These are phyloP conservation scores for Teratosphaeria zuluensis DNA, from an alignment of 2,329 filamentous ascomycete species.

Conservation along the genomic window DNA sequence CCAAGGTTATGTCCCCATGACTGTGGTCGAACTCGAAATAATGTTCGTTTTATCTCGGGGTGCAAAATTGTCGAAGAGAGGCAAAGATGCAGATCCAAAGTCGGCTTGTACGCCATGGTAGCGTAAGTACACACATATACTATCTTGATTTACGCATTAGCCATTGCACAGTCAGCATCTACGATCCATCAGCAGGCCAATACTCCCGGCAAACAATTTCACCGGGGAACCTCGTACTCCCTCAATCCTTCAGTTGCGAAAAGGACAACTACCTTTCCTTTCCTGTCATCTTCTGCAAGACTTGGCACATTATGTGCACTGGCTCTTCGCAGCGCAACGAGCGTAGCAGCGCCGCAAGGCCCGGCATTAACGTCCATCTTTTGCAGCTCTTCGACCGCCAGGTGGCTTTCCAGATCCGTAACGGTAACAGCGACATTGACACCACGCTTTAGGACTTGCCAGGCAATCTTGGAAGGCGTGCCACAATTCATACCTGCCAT, in stretches of 20 bases:
- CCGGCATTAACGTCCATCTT: conserved; percentile 41
- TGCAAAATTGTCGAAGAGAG: too few relatives aligned
- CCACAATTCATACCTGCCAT: conserved; percentile 69
- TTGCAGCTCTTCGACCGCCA: conserved; percentile 46
- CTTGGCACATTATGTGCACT: conserved; percentile 23
- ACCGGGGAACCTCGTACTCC: conserved; percentile 35
- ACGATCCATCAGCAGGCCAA: neutral
- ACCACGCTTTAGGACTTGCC: conserved; percentile 48
- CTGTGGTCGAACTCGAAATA: too few relatives aligned
- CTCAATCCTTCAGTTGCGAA: conserved; percentile 57
- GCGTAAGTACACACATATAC: too few relatives aligned
- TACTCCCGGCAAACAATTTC: neutral
- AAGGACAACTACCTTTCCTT: conserved; percentile 51
- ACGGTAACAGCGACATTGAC: conserved; percentile 54
- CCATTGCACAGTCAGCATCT: too few relatives aligned
- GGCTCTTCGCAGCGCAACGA: conserved; percentile 49
- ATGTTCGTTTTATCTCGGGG: too few relatives aligned
- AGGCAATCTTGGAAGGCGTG: conserved; percentile 56
- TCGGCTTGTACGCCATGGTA: too few relatives aligned
- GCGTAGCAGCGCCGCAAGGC: conserved; percentile 52
- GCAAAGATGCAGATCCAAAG: too few relatives aligned
- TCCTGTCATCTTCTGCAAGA: conserved; percentile 24
- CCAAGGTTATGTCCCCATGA: too few relatives aligned
- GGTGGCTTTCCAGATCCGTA: conserved; percentile 53
- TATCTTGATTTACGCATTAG: too few relatives aligned